A percentile compares a stretch with the other conserved stretches of the same genome.
Conservation (phyloP, 441 rosid species). For the Caryocar brasiliense region DNA sequence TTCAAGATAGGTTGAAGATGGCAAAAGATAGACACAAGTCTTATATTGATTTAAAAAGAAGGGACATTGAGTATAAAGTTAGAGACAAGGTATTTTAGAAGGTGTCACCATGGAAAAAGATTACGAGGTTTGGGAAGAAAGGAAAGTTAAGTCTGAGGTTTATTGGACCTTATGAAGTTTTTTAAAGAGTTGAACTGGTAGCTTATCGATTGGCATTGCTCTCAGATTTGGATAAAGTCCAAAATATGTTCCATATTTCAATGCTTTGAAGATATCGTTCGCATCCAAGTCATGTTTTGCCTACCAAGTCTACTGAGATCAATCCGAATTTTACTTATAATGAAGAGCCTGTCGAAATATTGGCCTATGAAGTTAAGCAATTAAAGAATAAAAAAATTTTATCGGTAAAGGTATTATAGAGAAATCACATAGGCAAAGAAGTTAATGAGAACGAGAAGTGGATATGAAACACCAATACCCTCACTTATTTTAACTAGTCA, state of each 20-base stretch:
- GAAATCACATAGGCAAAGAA: too few relatives aligned
- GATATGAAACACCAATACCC: too few relatives aligned
- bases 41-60: not conserved
- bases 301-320: too few relatives aligned
- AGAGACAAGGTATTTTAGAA: not conserved
- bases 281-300: not conserved
- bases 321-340: too few relatives aligned
- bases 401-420: too few relatives aligned
- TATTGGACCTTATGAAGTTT: not conserved
- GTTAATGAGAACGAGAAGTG: too few relatives aligned
- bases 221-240: not conserved
- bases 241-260: not conserved
- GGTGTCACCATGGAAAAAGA: not conserved
- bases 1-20: not conserved
- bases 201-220: not conserved
- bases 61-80: not conserved
- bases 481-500: too few relatives aligned
- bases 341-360: too few relatives aligned
- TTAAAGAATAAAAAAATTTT: too few relatives aligned
- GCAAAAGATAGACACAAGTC: not conserved
- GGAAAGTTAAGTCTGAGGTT: not conserved
- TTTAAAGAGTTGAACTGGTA: not conserved
- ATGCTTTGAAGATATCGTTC: not conserved
- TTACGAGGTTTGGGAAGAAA: not conserved
- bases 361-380: too few relatives aligned